Base-by-base conservation (phyloP, 2,329 filamentous ascomycete species). In the Tolypocladium inflatum region DNA sequence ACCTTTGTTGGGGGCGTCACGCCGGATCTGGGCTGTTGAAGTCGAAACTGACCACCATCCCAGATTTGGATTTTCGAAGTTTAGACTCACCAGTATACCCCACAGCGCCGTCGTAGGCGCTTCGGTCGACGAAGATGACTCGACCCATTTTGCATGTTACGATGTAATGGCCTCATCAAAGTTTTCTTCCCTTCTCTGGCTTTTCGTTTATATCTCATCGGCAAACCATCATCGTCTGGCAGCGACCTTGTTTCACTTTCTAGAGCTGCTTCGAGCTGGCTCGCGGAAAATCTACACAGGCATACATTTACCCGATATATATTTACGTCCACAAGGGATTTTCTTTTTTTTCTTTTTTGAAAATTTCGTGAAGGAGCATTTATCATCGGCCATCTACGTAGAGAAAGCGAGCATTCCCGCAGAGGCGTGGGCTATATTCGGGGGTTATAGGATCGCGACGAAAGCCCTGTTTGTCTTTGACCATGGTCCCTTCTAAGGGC, bases 41-140 rank as follows among this genome's bases (percentile, higher is more conserved):
- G 30, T 4, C n/a, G 33, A 30, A 39, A 30, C 66, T 73, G 65
- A 76, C 63, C 50, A 37, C n/a, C 30, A 13, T 52, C n/a, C 53
- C 64, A 80, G 78, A 74, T 80, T 68, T 80, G 77, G 78, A 72
- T 80, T 64, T 71, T 77, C 67, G 70, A 73, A 57, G 61, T 65
- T 64, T 73, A 72, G 66, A 68, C 55, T 33, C 56, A 48, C 37
- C n/a, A 45, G 63, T 66, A 68, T 67, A 68, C 66, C 68, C 65
- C 60, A 58, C 55, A 63, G 61, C 62, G 56, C 37, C 60, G 41
- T 60, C 21, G 55, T 37, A 10, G 39, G 38, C 17, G 30, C 52
- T 41, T 56, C n/a, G 48, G 42, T 51, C 35, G 41, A 21, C 54
- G 48, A 35, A 52, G 30, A 52, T 11, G 2, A 42, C 54, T 55